These are phyloP conservation scores for Arthromyces matolae DNA, from an alignment of 768 basidiomycete genomes.

Conservation along the genomic window DNA sequence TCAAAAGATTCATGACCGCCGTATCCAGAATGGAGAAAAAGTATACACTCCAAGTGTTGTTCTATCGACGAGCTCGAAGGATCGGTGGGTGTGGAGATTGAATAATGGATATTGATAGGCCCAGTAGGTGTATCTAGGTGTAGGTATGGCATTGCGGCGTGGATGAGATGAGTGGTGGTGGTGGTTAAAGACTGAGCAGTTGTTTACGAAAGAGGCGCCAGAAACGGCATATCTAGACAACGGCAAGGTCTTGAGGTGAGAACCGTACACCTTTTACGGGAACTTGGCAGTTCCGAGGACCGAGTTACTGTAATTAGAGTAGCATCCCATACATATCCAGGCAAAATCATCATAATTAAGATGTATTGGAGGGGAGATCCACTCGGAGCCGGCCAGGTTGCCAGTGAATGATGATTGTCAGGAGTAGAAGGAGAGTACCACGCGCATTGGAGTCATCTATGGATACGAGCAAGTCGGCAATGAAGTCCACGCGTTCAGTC, in stretches of 20 bases:
- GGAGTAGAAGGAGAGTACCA: too few species aligned
- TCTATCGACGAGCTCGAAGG: slow-evolving; percentile 15
- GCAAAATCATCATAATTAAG: background rate
- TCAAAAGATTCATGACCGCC: slow-evolving; percentile 20
- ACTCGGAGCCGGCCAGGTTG: slow-evolving; percentile 8
- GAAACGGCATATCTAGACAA: background rate
- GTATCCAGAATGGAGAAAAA: slow-evolving; percentile 21
- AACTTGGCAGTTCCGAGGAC: slow-evolving; percentile 9
- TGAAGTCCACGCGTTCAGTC: background rate
- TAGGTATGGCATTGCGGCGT: slow-evolving; percentile 14
- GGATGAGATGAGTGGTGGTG: background rate
- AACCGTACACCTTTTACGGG: background rate
- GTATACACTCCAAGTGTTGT: slow-evolving; percentile 16
- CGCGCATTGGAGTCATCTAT: background rate
- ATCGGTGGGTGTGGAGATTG: slow-evolving; percentile 17
- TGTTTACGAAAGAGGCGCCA: background rate
- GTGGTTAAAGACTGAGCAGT: background rate
- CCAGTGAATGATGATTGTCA: slow-evolving; percentile 1
- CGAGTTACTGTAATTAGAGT: too few species aligned
- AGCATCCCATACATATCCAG: background rate
- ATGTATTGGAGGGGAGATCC: slow-evolving; percentile 2
- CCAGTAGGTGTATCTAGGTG: slow-evolving; percentile 15
- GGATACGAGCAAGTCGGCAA: too few species aligned
- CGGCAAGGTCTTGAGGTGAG: too few species aligned
- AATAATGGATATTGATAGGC: slow-evolving; percentile 17